phyloP scores from a whole-genome alignment of 345 rosid species.

The Gossypium thurberi region DNA sequence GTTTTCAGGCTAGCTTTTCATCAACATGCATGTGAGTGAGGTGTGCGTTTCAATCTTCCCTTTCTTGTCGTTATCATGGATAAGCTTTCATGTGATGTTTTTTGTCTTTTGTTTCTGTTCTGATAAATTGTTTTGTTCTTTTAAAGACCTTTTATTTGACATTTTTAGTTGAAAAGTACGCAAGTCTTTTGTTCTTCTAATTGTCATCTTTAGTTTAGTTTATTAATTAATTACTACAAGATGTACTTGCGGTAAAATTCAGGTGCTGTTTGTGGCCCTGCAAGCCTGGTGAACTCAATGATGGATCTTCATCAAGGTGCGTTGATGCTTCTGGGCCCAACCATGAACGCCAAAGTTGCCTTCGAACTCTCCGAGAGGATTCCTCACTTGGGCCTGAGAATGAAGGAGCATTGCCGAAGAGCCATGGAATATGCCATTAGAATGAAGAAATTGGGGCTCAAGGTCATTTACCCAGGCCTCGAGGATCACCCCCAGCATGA shows the following conservation, averaged over 20 bases:
- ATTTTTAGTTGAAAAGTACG: background rate
- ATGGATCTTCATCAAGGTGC: slow-evolving; percentile 93
- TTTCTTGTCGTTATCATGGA: background rate
- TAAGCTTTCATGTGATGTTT: background rate
- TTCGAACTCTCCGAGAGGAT: slow-evolving; percentile 79
- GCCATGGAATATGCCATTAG: slow-evolving; percentile 60
- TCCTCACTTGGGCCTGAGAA: slow-evolving; percentile 77
- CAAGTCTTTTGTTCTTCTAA: background rate
- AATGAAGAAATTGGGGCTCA: slow-evolving; percentile 66
- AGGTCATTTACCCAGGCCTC: slow-evolving; percentile 82
- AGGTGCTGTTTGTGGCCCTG: slow-evolving; percentile 94
- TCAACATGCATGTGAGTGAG: background rate
- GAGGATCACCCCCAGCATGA: slow-evolving; percentile 71
- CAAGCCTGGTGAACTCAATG: slow-evolving; percentile 74
- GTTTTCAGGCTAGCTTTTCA: background rate
- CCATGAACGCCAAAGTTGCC: slow-evolving; percentile 95
- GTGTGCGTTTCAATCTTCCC: background rate
- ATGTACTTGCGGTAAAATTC: background rate
- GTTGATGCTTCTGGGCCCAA: slow-evolving; percentile 86
- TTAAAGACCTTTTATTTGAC: background rate
- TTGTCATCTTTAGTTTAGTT: too few species aligned
- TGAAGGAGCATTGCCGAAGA: slow-evolving; percentile 79
- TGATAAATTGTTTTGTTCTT: background rate
- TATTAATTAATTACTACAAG: too few species aligned
- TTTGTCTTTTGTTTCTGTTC: background rate